phyloP scores from a whole-genome alignment of 2,329 filamentous ascomycete genomes.

The Pezicula carpinea region DNA sequence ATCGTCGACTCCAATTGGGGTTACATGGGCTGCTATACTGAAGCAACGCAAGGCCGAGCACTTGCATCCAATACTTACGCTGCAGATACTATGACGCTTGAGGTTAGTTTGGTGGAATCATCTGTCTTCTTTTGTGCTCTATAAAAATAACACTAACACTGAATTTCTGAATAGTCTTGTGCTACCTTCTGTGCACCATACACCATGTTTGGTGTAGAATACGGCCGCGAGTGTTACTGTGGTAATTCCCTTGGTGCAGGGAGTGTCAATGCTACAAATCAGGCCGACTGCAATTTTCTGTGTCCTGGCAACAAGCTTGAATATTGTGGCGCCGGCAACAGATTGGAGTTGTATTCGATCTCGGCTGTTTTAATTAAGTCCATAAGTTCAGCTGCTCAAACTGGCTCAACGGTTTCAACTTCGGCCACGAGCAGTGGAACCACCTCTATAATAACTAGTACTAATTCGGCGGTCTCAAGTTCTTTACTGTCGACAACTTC shows the following conservation, averaged over 20 bases:
- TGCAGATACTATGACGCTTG: constrained; percentile 27
- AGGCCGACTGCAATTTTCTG: constrained; percentile 17
- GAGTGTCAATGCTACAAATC: constrained; percentile 17
- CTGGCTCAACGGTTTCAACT: not conserved
- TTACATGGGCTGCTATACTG: constrained; percentile 29
- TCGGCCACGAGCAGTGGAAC: too few species aligned
- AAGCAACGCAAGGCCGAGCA: constrained; percentile 22
- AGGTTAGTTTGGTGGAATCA: constrained; percentile 10
- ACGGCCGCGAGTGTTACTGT: constrained; percentile 32
- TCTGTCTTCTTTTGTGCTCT: too few species aligned
- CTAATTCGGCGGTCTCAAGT: not conserved
- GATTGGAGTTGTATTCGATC: constrained; percentile 11
- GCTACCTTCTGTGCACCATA: constrained; percentile 25
- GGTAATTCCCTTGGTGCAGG: constrained; percentile 21
- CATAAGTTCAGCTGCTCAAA: not conserved
- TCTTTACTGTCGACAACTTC: not conserved
- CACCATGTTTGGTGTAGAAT: constrained; percentile 34
- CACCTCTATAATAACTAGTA: too few species aligned
- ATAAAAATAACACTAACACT: too few species aligned
- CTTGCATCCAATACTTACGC: constrained; percentile 17
- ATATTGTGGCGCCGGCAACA: constrained; percentile 26
- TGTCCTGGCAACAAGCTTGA: constrained; percentile 23
- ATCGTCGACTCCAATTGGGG: constrained; percentile 17
- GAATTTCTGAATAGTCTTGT: constrained; percentile 13
- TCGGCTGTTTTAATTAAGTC: not conserved